Conservation (phyloP, 192 early-diverging fungal species). For the Cetraspora pellucida region DNA sequence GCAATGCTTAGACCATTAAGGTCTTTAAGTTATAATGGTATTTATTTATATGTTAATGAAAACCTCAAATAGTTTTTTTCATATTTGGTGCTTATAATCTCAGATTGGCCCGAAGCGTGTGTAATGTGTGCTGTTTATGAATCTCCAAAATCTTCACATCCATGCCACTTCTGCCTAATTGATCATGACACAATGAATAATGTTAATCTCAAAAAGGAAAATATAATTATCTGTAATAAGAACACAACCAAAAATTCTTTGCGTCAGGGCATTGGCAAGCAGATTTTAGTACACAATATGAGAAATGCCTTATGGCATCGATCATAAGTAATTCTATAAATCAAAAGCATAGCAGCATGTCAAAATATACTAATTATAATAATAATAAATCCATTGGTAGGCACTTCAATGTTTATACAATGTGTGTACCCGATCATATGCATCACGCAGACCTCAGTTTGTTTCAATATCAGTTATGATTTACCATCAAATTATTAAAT, state of each 20-base stretch:
- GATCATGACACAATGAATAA: neutral
- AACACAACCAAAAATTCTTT: neutral
- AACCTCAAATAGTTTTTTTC: neutral
- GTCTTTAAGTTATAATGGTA: neutral
- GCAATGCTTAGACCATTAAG: too few species aligned
- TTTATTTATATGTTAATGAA: neutral
- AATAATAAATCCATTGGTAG: neutral
- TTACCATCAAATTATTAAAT: neutral
- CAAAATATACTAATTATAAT: neutral
- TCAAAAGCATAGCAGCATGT: neutral
- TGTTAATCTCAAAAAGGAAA: neutral
- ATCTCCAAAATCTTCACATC: neutral
- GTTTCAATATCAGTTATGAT: neutral
- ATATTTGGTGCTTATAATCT: neutral
- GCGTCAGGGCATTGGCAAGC: neutral
- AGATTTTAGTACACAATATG: neutral
- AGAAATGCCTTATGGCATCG: neutral
- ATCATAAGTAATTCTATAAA: neutral
- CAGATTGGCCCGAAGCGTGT: neutral
- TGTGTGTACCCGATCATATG: neutral
- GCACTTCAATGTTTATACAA: neutral
- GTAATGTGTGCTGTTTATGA: neutral
- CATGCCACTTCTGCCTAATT: neutral
- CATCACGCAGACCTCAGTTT: neutral
- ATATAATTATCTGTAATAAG: neutral